Percentiles rank a stretch among this genome's conserved stretches.
phyloP scores from a whole-genome alignment of 805 yeast species.

The Nakazawaea ishiwadae region DNA sequence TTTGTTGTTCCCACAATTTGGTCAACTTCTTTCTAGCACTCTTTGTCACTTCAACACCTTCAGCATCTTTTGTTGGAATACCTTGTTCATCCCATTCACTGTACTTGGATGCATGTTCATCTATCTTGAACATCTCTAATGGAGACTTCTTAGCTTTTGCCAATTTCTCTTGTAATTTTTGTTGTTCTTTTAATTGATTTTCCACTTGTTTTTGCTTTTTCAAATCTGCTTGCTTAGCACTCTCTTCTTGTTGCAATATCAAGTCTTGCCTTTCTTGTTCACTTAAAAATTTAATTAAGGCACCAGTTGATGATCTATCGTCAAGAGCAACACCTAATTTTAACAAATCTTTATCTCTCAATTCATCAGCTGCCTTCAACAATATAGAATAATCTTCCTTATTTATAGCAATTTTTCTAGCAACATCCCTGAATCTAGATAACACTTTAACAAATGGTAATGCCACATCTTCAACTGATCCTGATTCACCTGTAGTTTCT shows the following conservation, averaged over 20 bases:
- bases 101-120: slow-evolving; percentile 35
- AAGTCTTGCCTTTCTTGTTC: slow-evolving; percentile 65
- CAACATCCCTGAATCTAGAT: slow-evolving; percentile 75
- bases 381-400: slow-evolving; percentile 48
- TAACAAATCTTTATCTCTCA: slow-evolving; percentile 70
- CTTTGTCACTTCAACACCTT: slow-evolving; percentile 83
- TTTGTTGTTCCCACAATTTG: slow-evolving; percentile 76
- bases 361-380: slow-evolving; percentile 64
- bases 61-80: slow-evolving; percentile 67
- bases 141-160: slow-evolving; percentile 72
- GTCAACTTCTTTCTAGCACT: slow-evolving; percentile 78
- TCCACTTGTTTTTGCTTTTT: slow-evolving; percentile 41
- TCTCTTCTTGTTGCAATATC: slow-evolving; percentile 54
- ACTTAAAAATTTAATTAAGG: slow-evolving; percentile 77
- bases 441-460: slow-evolving; percentile 79
- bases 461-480: slow-evolving; percentile 56
- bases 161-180: slow-evolving; percentile 47
- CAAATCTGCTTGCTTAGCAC: slow-evolving; percentile 47
- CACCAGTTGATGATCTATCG: slow-evolving; percentile 77
- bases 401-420: slow-evolving; percentile 68
- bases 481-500: slow-evolving; percentile 19
- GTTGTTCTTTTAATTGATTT: slow-evolving; percentile 42
- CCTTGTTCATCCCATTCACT: slow-evolving; percentile 84
- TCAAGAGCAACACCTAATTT: slow-evolving; percentile 80
- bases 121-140: slow-evolving; percentile 62